Percentiles rank a stretch among this genome's conserved stretches.
Evolutionary conservation across 345 rosid genomes (phyloP).

Genomic region (Eucalyptus virginea): DNA sequence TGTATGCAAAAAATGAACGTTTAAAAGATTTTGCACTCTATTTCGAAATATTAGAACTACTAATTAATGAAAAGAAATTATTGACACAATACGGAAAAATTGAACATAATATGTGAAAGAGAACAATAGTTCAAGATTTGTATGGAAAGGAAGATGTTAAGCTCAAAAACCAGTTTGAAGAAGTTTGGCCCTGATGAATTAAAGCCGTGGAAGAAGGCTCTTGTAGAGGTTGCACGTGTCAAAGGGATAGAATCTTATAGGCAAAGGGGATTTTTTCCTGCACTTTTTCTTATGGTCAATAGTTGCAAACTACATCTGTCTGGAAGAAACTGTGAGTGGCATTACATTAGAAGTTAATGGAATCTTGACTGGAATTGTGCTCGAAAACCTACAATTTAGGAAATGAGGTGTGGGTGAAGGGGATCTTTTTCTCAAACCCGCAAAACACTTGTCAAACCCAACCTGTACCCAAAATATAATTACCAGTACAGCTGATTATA

Average conservation of each 20-base stretch:
- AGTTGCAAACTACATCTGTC: background rate
- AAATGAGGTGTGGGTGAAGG: background rate
- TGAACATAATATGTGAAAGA: background rate
- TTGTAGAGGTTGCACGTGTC: background rate
- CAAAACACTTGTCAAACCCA: background rate
- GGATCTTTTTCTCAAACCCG: background rate
- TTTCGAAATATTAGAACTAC: too few relatives aligned
- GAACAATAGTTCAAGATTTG: background rate
- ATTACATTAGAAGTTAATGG: background rate
- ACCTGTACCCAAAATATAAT: too few relatives aligned
- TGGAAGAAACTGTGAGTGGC: background rate
- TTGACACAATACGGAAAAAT: background rate
- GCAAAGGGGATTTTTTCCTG: background rate
- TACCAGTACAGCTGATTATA: too few relatives aligned
- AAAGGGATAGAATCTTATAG: background rate
- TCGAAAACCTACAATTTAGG: background rate
- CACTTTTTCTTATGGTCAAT: background rate
- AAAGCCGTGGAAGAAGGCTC: background rate
- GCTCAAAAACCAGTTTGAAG: too few relatives aligned
- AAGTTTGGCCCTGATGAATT: too few relatives aligned
- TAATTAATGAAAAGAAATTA: background rate
- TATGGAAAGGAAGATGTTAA: background rate
- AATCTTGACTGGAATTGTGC: background rate
- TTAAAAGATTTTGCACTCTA: too few relatives aligned
- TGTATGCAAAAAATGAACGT: too few relatives aligned